Base-by-base conservation (phyloP, 2,329 filamentous ascomycete species). In the Colletotrichum australisinense region DNA sequence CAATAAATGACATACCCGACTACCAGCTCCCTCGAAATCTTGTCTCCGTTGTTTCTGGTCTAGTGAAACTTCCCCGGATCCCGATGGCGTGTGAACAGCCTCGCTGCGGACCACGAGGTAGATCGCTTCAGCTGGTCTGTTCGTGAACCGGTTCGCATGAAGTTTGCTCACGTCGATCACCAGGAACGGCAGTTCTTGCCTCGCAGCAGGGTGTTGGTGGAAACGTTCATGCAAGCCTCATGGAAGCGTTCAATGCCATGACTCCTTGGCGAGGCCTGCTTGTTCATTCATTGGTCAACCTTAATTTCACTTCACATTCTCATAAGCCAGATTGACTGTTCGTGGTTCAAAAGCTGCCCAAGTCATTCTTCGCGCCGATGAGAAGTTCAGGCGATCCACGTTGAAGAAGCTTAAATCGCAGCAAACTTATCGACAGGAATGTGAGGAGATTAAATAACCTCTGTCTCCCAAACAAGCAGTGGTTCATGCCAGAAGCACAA, bases 1-100 rank as follows among this genome's bases (percentile, higher is more conserved):
- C 67, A 62, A 71, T 62, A 66, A 22, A 65, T 24, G 60, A 60
- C 46, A 19, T 16, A 26, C n/a, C 46, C 60, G 69, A 16, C 32
- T 63, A 57, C n/a, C 32, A n/a, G 19, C 24, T 52, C 16, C 24
- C 52, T 24, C 11, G 19, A 14, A 12, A 5, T 14, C 24, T n/a
- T 26, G 8, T n/a, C 14, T 55, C 14, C 19, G 14, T 8, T 14
- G n/a, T 14, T 22, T 19, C 3, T 22, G 8, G 28, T n/a, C 11
- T 28, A 2, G 19, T 19, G n/a, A 22, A 42, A n/a, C 24, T 53
- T 55, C 4, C 22, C 46, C 46, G 14, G n/a, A 35, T 35, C 19
- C 28, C n/a, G 8, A 35, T 26, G 22, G 62, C 62, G 26, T n/a
- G 46, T 49, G 42, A 19, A 49, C 19, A 49, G 42, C 42, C 16